Evolutionary conservation across 2,329 filamentous ascomycete species (phyloP).

Genomic region (Scedosporium aurantiacum): DNA sequence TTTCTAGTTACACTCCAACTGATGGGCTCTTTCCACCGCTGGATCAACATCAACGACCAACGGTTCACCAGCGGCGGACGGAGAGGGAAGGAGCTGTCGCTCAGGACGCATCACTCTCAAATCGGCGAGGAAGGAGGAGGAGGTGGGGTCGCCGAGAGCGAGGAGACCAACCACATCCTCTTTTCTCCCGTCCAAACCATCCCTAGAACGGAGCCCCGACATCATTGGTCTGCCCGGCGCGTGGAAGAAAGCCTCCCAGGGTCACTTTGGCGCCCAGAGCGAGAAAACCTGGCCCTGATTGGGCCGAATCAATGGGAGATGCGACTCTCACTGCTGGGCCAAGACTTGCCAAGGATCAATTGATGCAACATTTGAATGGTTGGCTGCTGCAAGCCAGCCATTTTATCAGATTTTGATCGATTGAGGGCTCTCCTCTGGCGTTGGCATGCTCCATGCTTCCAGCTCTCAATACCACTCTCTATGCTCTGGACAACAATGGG

Average conservation of each 20-base stretch:
- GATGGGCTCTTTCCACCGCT: neutral
- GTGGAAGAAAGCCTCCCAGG: neutral
- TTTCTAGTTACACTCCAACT: neutral
- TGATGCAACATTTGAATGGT: neutral
- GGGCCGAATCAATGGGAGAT: neutral
- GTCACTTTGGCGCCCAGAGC: slow-evolving; percentile 1
- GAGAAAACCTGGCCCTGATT: neutral
- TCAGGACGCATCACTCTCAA: neutral
- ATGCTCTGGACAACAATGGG: too few species aligned
- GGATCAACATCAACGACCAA: too few species aligned
- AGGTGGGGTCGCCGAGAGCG: neutral
- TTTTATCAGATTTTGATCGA: neutral
- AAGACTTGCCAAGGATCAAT: neutral
- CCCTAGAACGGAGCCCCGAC: neutral
- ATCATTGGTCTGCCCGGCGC: neutral
- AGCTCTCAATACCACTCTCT: neutral
- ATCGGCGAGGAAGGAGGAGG: neutral
- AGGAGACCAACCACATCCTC: neutral
- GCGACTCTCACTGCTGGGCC: neutral
- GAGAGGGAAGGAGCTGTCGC: neutral
- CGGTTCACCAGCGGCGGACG: neutral
- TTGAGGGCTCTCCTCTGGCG: neutral
- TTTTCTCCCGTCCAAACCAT: neutral
- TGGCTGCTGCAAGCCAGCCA: neutral
- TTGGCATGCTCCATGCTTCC: neutral